Base-by-base conservation (phyloP, 345 rosid species). In the Salix koriyanagi region DNA sequence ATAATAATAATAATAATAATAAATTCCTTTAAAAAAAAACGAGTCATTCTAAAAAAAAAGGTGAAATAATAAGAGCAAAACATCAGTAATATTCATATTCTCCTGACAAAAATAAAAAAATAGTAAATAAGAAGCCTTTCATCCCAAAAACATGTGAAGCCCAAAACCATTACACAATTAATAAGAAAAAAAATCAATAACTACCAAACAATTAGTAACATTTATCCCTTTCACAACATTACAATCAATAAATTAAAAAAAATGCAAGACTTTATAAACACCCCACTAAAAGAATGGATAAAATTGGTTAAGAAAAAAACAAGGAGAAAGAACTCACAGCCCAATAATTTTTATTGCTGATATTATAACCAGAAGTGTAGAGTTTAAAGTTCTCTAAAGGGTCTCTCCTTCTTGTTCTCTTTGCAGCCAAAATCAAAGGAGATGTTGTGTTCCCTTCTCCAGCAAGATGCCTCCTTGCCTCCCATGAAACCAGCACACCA, bases 311-410 rank as follows among this genome's bases (percentile, higher is more conserved):
- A 5, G n/a, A 72, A 71, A 67, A 72, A 71, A 41, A 48, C 7
- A 69, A 18, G 44, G 8, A 26, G 66, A 65, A 56, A 62, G 64
- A 75, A 90, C 99, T 87, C 85, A 96, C 99, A 84, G 94, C 89
- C 97, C 91, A 92, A 78, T 96, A 96, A 81, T 94, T 88, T 7
- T 69, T 1, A 70, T 83, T 87, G 89, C 95, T 94, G 81, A 96
- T 94, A 80, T 96, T 94, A 91, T 91, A 96, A 66, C 99, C 99
- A 75, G 97, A 94, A 48, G 85, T 81, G 79, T 96, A 92, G 65
- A 68, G 75, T 14, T 90, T 83, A 50, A 89, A 89, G 79, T 84
- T 7, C 46, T 91, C 75, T 32, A 79, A 54, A 76, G 97, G 97
- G 75, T 96, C 95, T 83, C 65, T 74, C 41, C 82, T 79, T 23